These are phyloP conservation scores for Boletus coccyginus DNA, from an alignment of 768 basidiomycete species.

Conservation along the genomic window DNA sequence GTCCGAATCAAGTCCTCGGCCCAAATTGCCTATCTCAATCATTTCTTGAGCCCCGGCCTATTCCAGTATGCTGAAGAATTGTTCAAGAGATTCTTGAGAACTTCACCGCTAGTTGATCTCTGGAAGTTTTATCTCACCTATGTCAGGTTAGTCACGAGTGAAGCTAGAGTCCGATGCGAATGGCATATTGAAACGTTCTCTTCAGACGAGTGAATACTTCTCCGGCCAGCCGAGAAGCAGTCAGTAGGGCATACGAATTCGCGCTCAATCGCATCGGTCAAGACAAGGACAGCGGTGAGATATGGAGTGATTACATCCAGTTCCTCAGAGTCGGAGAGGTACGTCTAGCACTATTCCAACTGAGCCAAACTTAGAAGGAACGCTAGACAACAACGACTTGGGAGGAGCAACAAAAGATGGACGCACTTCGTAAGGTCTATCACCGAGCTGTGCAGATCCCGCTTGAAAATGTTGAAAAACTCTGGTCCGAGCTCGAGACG, in stretches of 20 bases:
- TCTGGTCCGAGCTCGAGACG: constrained; percentile 92
- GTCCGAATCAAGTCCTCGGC: constrained; percentile 60
- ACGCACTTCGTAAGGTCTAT: constrained; percentile 85
- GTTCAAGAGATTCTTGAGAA: constrained; percentile 85
- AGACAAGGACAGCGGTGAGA: constrained; percentile 88
- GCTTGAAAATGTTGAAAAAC: constrained; percentile 83
- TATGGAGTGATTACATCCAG: constrained; percentile 93
- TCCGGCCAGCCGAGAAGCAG: constrained; percentile 66
- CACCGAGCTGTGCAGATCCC: constrained; percentile 94
- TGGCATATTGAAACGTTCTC: constrained; percentile 12
- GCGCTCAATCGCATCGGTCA: constrained; percentile 86
- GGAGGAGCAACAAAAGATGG: constrained; percentile 97
- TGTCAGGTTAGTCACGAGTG: constrained; percentile 63
- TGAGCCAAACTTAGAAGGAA: constrained; percentile 3
- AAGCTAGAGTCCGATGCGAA: constrained; percentile 4
- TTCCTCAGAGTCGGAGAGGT: constrained; percentile 83
- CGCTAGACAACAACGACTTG: constrained; percentile 73
- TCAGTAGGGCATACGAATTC: constrained; percentile 91
- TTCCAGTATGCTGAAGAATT: constrained; percentile 80
- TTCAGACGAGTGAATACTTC: constrained; percentile 66
- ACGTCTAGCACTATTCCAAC: constrained; percentile 23
- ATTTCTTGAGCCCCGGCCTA: constrained; percentile 63
- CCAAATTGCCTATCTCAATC: constrained; percentile 81
- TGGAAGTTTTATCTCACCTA: constrained; percentile 95
- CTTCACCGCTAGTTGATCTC: constrained; percentile 83